Evolutionary conservation across 2,329 filamentous ascomycete species (phyloP).

Genomic region (Aspergillus uvarum): DNA sequence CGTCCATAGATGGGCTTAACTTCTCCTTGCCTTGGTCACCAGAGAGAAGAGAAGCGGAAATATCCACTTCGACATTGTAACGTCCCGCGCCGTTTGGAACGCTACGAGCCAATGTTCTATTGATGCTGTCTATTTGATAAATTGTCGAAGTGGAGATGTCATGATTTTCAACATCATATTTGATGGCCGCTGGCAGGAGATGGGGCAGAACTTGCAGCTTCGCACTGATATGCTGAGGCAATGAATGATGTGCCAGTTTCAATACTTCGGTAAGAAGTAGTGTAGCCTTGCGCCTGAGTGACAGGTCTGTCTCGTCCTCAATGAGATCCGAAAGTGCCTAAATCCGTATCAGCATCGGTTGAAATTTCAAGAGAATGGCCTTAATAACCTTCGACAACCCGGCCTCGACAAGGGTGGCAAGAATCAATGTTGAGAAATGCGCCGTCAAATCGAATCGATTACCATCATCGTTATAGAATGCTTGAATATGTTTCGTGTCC

Average conservation of each 20-base stretch:
- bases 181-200: constrained; percentile 73
- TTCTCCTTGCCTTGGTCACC: constrained; percentile 52
- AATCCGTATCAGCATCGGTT: constrained; percentile 19
- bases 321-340: constrained; percentile 51
- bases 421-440: constrained; percentile 85
- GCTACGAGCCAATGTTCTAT: constrained; percentile 77
- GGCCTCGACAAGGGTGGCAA: constrained; percentile 80
- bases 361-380: not conserved
- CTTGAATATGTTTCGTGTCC: constrained; percentile 51
- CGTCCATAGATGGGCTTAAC: constrained; percentile 62
- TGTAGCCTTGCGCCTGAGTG: constrained; percentile 81
- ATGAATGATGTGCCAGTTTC: constrained; percentile 79
- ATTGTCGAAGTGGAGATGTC: constrained; percentile 86
- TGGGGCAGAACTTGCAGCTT: constrained; percentile 85
- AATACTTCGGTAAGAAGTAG: constrained; percentile 87
- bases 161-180: constrained; percentile 68
- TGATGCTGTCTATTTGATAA: constrained; percentile 97
- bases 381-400: constrained; percentile 61
- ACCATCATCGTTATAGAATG: constrained; percentile 68
- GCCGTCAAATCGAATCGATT: constrained; percentile 71
- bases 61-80: constrained; percentile 47
- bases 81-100: constrained; percentile 40
- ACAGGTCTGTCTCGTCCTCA: constrained; percentile 49
- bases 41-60: constrained; percentile 43
- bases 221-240: constrained; percentile 79